These are phyloP conservation scores for Aspergillus biplanus DNA, from an alignment of 495 filamentous ascomycete genomes.

Conservation along the genomic window DNA sequence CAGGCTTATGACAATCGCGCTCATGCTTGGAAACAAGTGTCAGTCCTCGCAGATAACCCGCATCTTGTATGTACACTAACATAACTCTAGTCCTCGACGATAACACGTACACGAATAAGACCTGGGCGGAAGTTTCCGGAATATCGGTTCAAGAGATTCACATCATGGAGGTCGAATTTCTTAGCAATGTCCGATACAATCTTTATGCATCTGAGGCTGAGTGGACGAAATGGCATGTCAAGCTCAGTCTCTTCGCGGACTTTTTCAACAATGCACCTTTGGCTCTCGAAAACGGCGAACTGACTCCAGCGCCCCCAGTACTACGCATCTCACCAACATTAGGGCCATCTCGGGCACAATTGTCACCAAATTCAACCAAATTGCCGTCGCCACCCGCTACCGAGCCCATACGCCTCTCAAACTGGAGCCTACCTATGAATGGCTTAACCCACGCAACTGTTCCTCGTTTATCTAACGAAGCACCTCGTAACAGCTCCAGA, in stretches of 20 bases:
- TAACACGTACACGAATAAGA: slow-evolving; percentile 99
- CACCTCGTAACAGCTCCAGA: slow-evolving; percentile 47
- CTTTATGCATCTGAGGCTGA: slow-evolving; percentile 79
- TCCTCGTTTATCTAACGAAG: slow-evolving; percentile 30
- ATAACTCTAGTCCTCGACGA: slow-evolving; percentile 87
- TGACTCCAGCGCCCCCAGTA: slow-evolving; percentile 23
- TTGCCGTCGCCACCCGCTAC: slow-evolving; percentile 57
- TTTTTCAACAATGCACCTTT: slow-evolving; percentile 73
- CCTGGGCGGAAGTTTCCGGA: slow-evolving; percentile 97
- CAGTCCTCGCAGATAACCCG: slow-evolving; percentile 31
- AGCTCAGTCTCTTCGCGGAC: slow-evolving; percentile 74
- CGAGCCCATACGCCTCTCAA: slow-evolving; percentile 33
- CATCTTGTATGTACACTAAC: not conserved
- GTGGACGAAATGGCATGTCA: slow-evolving; percentile 86
- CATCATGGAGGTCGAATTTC: slow-evolving; percentile 98
- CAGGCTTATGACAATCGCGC: slow-evolving; percentile 88
- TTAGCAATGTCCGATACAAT: slow-evolving; percentile 97
- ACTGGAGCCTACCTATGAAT: slow-evolving; percentile 37
- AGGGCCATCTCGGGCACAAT: slow-evolving; percentile 30
- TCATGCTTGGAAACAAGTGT: slow-evolving; percentile 99
- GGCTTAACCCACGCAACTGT: slow-evolving; percentile 32
- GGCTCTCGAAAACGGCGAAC: slow-evolving; percentile 33
- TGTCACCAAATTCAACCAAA: slow-evolving; percentile 43
- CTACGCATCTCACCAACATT: slow-evolving; percentile 39
- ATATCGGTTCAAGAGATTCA: slow-evolving; percentile 96